Evolutionary conservation across 306 rosid genomes (phyloP).

Genomic region (Calophaca sinica): DNA sequence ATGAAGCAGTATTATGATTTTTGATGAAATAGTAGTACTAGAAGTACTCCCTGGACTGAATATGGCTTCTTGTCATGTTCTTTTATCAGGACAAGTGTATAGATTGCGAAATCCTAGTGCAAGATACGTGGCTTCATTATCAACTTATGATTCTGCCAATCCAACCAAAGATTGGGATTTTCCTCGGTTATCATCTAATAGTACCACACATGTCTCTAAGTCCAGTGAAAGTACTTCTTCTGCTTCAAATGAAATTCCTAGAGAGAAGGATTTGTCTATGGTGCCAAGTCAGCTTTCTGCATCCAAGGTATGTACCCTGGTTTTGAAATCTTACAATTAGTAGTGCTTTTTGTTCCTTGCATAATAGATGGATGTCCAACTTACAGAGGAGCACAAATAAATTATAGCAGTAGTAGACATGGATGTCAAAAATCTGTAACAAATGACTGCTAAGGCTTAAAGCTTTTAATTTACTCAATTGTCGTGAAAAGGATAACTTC

Average conservation of each 20-base stretch:
- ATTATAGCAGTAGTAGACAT: conserved; percentile 15
- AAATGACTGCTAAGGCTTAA: not conserved
- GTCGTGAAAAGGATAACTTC: not conserved
- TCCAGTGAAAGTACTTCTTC: conserved; percentile 47
- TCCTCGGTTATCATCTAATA: conserved; percentile 63
- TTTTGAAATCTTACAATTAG: conserved; percentile 10
- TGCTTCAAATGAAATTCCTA: conserved; percentile 45
- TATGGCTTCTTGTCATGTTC: conserved; percentile 31
- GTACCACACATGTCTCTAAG: conserved; percentile 24
- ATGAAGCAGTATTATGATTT: conserved; percentile 22
- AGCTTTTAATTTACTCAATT: no score
- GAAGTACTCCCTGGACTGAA: conserved; percentile 31
- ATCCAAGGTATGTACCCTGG: conserved; percentile 56
- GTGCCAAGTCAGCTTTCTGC: conserved; percentile 48
- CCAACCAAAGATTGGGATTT: conserved; percentile 90
- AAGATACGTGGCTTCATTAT: conserved; percentile 65
- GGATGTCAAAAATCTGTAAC: not conserved
- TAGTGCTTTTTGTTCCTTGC: conserved; percentile 18
- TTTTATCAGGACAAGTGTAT: conserved; percentile 75
- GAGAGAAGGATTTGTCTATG: conserved; percentile 44
- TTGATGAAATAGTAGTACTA: not conserved
- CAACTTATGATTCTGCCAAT: conserved; percentile 78
- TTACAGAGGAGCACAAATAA: not conserved
- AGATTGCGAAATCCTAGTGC: conserved; percentile 78
- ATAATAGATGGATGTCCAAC: conserved; percentile 28